Conservation (phyloP, 108 stramenopile genomes). For the Schizochytrium sp. region DNA sequence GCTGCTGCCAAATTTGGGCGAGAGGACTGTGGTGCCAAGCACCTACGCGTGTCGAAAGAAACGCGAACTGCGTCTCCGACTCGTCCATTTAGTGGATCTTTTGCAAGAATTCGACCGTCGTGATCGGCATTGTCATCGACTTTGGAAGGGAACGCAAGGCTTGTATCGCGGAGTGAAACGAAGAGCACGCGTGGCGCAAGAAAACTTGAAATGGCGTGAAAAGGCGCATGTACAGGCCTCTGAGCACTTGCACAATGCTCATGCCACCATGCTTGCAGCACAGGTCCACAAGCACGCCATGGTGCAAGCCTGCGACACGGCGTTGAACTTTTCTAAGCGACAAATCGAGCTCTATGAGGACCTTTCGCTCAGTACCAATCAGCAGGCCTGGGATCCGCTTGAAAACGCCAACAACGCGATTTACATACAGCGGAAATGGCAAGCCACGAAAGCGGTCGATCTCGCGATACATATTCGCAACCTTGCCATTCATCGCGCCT, state of each 20-base stretch:
- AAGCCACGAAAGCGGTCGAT: background rate
- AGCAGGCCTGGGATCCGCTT: conserved; percentile 4
- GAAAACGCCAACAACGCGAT: background rate
- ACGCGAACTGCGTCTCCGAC: background rate
- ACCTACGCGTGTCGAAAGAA: background rate
- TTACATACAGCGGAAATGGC: conserved; percentile 2
- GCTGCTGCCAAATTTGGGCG: background rate
- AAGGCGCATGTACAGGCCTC: background rate
- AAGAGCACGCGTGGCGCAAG: background rate
- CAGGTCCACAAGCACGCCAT: conserved; percentile 7
- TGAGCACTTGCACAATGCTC: background rate
- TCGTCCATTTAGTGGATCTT: background rate
- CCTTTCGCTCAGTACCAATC: background rate
- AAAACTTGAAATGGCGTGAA: background rate
- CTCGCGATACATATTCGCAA: background rate
- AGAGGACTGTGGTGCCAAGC: background rate
- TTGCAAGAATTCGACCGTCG: background rate
- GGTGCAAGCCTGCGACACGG: background rate
- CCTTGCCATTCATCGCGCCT: background rate
- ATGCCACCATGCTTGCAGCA: background rate
- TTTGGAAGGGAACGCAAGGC: background rate
- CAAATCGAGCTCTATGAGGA: conserved; percentile 15
- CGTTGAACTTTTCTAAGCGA: background rate
- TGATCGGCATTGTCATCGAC: background rate
- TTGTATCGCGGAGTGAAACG: background rate